Percentiles rank a stretch among this genome's conserved stretches.
Evolutionary conservation across 495 filamentous ascomycete species (phyloP).

Genomic region (Collariella sp.): DNA sequence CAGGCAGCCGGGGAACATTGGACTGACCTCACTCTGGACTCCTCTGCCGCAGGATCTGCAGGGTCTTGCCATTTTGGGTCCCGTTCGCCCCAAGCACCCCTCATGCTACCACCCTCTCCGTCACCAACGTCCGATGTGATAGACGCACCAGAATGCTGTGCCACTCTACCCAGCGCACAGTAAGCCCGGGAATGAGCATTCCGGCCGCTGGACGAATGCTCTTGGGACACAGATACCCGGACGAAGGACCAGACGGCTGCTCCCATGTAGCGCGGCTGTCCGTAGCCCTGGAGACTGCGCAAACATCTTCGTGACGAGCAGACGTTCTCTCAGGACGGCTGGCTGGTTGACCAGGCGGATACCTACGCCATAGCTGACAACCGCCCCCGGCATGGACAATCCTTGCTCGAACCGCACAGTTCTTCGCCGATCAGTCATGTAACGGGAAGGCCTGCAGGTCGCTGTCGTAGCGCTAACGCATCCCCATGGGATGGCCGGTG

Average conservation of each 20-base stretch:
- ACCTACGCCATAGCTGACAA: slow-evolving; percentile 2
- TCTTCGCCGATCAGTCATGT: slow-evolving; percentile 30
- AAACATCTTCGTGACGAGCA: not conserved
- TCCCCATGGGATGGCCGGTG: not conserved
- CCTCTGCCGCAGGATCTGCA: slow-evolving; percentile 25
- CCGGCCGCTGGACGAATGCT: not conserved
- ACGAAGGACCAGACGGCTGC: no score
- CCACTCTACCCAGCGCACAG: not conserved
- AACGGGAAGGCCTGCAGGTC: slow-evolving; percentile 9
- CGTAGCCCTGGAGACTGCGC: no score
- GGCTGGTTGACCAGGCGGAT: not conserved
- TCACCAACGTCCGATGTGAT: slow-evolving; percentile 7
- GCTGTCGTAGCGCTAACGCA: not conserved
- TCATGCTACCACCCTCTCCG: not conserved
- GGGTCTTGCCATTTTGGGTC: slow-evolving; percentile 29
- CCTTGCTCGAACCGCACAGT: slow-evolving; percentile 24
- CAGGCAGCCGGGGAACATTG: not conserved
- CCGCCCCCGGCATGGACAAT: slow-evolving; percentile 22
- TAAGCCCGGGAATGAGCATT: not conserved
- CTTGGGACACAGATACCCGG: not conserved
- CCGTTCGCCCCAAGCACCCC: not conserved
- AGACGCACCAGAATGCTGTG: not conserved
- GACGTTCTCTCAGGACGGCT: not conserved
- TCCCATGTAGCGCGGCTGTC: no score
- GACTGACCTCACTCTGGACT: not conserved